phyloP scores from a whole-genome alignment of 768 basidiomycete species.

The Amanita molliuscula region DNA sequence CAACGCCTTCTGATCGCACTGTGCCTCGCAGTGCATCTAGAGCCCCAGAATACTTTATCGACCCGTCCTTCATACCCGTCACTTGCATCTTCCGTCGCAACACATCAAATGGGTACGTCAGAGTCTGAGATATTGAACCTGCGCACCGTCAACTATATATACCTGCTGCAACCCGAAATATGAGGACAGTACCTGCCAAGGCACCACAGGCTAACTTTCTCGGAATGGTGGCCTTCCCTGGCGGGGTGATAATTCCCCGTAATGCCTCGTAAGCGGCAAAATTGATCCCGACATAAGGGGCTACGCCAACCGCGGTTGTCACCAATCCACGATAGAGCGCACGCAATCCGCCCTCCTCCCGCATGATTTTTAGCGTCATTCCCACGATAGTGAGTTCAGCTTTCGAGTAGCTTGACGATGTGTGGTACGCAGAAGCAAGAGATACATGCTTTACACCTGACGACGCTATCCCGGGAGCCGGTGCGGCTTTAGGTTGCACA shows the following conservation, averaged over 20 bases:
- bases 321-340: constrained; percentile 82
- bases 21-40: constrained; percentile 67
- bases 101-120: constrained; percentile 96
- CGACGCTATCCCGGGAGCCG: constrained; percentile 11
- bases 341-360: constrained; percentile 84
- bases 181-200: constrained; percentile 52
- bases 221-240: constrained; percentile 56
- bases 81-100: constrained; percentile 95
- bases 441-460: constrained; percentile 21
- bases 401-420: constrained; percentile 26
- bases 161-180: not conserved
- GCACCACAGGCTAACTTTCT: constrained; percentile 82
- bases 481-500: constrained; percentile 16
- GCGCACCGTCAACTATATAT: constrained; percentile 6
- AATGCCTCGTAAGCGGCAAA: constrained; percentile 90
- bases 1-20: constrained; percentile 60
- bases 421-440: constrained; percentile 47
- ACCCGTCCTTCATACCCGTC: constrained; percentile 58
- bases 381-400: constrained; percentile 66
- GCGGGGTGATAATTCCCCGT: constrained; percentile 69
- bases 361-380: constrained; percentile 86
- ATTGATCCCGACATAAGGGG: constrained; percentile 85
- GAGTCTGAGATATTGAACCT: constrained; percentile 87
- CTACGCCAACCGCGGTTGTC: constrained; percentile 82
- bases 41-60: constrained; percentile 70